phyloP scores from a whole-genome alignment of 345 rosid species.

The Abelmoschus esculentus region DNA sequence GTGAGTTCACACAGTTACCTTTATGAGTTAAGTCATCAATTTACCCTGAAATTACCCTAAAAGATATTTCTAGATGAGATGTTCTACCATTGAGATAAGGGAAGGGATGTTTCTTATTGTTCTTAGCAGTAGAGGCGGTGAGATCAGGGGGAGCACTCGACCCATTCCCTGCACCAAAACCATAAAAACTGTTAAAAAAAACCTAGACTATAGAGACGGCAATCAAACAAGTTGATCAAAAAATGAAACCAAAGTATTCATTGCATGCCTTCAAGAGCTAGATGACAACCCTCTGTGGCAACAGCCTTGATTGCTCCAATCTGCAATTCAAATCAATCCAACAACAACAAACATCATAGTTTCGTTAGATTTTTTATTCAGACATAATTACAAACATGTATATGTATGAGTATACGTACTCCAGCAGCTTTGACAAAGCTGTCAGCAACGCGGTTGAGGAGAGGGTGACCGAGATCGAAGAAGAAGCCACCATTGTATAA shows the following conservation, averaged over 20 bases:
- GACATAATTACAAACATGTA: background rate
- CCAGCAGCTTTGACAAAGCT: constrained; percentile 91
- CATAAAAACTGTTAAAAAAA: constrained; percentile 8
- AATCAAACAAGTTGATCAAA: no score
- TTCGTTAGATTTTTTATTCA: background rate
- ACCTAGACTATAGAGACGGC: no score
- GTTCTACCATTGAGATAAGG: constrained; percentile 30
- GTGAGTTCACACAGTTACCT: no score
- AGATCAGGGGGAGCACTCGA: constrained; percentile 40
- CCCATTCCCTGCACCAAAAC: constrained; percentile 34
- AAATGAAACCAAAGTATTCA: no score
- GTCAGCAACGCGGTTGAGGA: constrained; percentile 81
- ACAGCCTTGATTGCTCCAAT: constrained; percentile 85
- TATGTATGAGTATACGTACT: constrained; percentile 20
- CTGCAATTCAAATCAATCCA: constrained; percentile 19
- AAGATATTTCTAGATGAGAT: no score
- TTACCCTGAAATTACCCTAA: no score
- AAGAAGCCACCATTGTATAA: constrained; percentile 58
- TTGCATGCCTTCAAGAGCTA: constrained; percentile 37
- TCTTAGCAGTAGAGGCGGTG: constrained; percentile 23
- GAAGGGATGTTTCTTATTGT: constrained; percentile 43
- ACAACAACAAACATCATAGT: background rate
- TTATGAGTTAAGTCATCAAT: no score
- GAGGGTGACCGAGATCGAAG: constrained; percentile 92
- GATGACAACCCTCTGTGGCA: constrained; percentile 65